Evolutionary conservation across 352 stramenopile species (phyloP), one percentile per base, ranked within the genome.

Genomic region (Globisporangium megalacanthum): DNA sequence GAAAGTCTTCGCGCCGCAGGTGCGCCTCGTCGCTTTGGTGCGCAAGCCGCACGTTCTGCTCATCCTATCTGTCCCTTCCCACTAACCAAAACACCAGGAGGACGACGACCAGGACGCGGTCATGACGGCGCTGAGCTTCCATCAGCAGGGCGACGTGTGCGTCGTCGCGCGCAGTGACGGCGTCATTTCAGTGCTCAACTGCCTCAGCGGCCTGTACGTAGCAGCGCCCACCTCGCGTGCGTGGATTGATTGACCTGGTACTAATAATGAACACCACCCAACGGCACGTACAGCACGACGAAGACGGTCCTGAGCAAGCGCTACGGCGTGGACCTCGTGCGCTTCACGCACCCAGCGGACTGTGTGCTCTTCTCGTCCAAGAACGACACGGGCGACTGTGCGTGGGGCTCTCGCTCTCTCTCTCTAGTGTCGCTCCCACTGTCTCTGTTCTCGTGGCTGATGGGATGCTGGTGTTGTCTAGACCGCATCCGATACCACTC

Each of bases 401-500:
- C 54, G 78, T 68, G 53, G 6, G 13, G 19, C 22, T 25, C 10
- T 36, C 11, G 29, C 2, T 52, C 42, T 36, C 22, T 25, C 10
- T 36, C 11, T 42, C 2, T 52, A 48, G 15, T 29, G 25, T 29
- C 25, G 25, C 25, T 29, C 25, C 25, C 1, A 4, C 25, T 4
- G 4, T 4, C 25, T 29, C 25, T 29, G 25, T 29, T 4, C 25
- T 29, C 25, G 1, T 29, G 25, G 25, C 25, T 29, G 25, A 29
- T 29, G 25, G 25, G 25, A 29, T 22, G n/a, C 20, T 47, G 6
- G 37, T 51, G 10, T 25, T 3, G 5, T 6, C 14, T 49, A 94
- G 84, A 90, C 50, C 74, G 83, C 51, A 88, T 95, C 54, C 81
- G 85, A 11, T 95, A 95, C 66, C 85, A 95, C 56, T 95, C 85